These are phyloP conservation scores for Syzygium aromaticum DNA, from an alignment of 345 rosid species.

Conservation along the genomic window DNA sequence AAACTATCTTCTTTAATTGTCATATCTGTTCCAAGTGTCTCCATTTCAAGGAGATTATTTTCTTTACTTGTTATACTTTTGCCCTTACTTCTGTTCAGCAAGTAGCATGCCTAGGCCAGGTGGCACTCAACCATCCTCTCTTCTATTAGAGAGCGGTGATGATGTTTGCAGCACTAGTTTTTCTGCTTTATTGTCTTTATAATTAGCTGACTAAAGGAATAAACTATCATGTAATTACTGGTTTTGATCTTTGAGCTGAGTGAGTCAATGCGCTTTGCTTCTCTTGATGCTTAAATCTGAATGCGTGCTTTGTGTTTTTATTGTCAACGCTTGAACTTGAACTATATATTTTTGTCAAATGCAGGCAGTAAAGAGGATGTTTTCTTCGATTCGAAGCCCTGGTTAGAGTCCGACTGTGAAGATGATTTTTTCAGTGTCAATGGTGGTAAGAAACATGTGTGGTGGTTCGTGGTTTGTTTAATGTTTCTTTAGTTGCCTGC, in stretches of 20 bases:
- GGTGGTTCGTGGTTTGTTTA: not conserved
- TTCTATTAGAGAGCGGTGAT: not conserved
- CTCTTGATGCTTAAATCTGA: not conserved
- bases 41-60: not conserved
- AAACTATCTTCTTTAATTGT: not conserved
- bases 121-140: not conserved
- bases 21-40: not conserved
- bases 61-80: not conserved
- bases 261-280: not conserved
- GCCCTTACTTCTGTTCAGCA: not conserved
- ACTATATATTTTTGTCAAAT: not conserved
- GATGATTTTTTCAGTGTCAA: constrained; percentile 89
- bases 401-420: constrained; percentile 83
- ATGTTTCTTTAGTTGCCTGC: not conserved
- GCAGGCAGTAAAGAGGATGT: constrained; percentile 82
- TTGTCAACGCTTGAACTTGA: not conserved
- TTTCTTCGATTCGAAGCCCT: constrained; percentile 75
- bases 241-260: not conserved
- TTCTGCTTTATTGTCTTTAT: not conserved
- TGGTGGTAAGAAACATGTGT: constrained; percentile 54
- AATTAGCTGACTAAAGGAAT: not conserved
- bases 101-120: not conserved
- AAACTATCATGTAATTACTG: not conserved
- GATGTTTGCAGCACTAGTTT: not conserved
- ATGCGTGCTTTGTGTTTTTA: not conserved